Base-by-base conservation (phyloP, 1,139 yeast species). In the Taphrina betulina region DNA sequence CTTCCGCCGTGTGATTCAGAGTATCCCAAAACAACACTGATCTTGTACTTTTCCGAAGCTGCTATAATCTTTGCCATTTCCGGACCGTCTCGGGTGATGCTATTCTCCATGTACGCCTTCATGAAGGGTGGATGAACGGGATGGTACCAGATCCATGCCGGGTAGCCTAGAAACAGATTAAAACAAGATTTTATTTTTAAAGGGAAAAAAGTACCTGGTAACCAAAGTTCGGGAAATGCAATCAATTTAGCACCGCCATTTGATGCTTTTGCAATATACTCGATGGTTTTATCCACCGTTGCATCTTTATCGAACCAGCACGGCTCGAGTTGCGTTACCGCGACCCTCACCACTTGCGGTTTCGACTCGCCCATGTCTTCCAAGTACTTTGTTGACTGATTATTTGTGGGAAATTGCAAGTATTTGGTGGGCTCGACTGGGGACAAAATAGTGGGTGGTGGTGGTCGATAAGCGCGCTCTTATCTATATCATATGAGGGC, bases 161-260 rank as follows among this genome's bases (percentile, higher is more conserved):
- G n/a, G n/a, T n/a, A n/a, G n/a, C n/a, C n/a, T n/a, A n/a, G n/a
- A n/a, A n/a, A n/a, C n/a, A n/a, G n/a, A n/a, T n/a, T n/a, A n/a
- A n/a, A n/a, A n/a, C n/a, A n/a, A n/a, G n/a, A n/a, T n/a, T n/a
- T n/a, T n/a, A n/a, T n/a, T n/a, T n/a, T n/a, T n/a, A n/a, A n/a
- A n/a, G n/a, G n/a, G n/a, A n/a, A n/a, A n/a, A n/a, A n/a, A n/a
- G n/a, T 19, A 8, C 45, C 45, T 10, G 45, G 45, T 23, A 40
- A 23, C 33, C 31, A 40, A 40, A 40, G 33, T 23, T 40, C 45
- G 8, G 45, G 45, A 17, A 40, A 40, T 12, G 33, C 23, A 20
- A 40, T 22, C 17, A 40, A 14, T 22, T 40, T 26, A 10, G 33
- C 45, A 16, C 45, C 45, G 14, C 24, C 23, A 3, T n/a, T 10